Evolutionary conservation across 1,139 yeast genomes (phyloP).

Genomic region (Debaryomyces singareniensis): DNA sequence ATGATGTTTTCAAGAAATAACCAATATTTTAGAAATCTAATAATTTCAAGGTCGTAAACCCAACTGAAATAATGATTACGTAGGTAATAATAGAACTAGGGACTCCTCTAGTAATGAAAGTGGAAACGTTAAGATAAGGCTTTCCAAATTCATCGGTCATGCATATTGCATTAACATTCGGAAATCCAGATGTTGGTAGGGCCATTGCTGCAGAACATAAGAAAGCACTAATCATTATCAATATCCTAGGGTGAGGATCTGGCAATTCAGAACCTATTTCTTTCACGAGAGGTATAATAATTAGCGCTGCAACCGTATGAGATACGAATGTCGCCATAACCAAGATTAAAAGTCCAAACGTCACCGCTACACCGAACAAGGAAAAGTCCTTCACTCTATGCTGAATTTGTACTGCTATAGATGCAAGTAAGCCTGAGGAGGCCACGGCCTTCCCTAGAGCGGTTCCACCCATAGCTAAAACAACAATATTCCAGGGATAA

Average conservation of each 20-base stretch:
- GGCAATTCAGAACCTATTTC: conserved; percentile 58
- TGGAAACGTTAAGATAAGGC: conserved; percentile 57
- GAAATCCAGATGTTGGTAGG: conserved; percentile 70
- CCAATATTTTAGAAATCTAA: conserved; percentile 28
- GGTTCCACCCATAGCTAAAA: conserved; percentile 75
- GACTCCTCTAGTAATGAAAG: conserved; percentile 67
- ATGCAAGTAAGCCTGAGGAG: conserved; percentile 59
- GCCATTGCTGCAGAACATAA: conserved; percentile 77
- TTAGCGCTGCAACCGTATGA: conserved; percentile 73
- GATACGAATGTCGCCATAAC: conserved; percentile 71
- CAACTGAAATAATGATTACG: conserved; percentile 52
- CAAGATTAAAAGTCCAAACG: conserved; percentile 60
- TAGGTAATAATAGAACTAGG: conserved; percentile 59
- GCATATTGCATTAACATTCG: conserved; percentile 74
- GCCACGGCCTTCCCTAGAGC: conserved; percentile 72
- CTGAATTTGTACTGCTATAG: conserved; percentile 56
- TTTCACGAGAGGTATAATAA: conserved; percentile 61
- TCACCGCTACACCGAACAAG: conserved; percentile 53
- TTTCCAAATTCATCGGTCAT: conserved; percentile 69
- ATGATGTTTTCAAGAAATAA: too few species aligned
- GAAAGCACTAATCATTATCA: conserved; percentile 62
- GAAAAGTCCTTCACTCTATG: conserved; percentile 49
- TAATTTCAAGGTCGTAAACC: conserved; percentile 58
- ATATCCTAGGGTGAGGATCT: conserved; percentile 50
- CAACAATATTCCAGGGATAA: conserved; percentile 73